These are phyloP conservation scores for Nakazawaea ishiwadae DNA, from an alignment of 805 yeast species.

Conservation along the genomic window DNA sequence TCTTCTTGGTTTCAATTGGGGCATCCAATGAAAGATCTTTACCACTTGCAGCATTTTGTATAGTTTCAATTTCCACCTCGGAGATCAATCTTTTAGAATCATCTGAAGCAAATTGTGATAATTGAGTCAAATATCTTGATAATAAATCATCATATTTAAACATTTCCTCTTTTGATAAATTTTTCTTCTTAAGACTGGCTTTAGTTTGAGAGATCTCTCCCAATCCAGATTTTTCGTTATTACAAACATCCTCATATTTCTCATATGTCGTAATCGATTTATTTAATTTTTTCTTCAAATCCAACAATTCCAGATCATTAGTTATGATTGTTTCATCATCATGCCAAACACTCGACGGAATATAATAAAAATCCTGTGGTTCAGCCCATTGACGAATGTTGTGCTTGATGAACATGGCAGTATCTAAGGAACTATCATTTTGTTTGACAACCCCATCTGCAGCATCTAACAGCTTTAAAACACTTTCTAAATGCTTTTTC, in stretches of 20 bases:
- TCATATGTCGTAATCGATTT: slow-evolving; percentile 32
- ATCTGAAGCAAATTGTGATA: slow-evolving; percentile 62
- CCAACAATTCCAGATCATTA: slow-evolving; percentile 51
- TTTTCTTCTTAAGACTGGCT: slow-evolving; percentile 34
- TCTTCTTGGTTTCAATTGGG: slow-evolving; percentile 49
- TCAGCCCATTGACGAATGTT: slow-evolving; percentile 75
- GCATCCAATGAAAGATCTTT: slow-evolving; percentile 60
- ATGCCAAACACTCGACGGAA: slow-evolving; percentile 94
- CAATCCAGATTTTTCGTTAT: slow-evolving; percentile 44
- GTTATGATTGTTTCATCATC: slow-evolving; percentile 80
- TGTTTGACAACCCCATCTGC: slow-evolving; percentile 56
- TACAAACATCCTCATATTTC: slow-evolving; percentile 35
- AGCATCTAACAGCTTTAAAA: slow-evolving; percentile 37
- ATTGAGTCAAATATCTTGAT: slow-evolving; percentile 41
- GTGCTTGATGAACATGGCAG: slow-evolving; percentile 91
- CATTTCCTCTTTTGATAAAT: slow-evolving; percentile 31
- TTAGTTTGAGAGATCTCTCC: slow-evolving; percentile 31
- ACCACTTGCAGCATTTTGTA: slow-evolving; percentile 79
- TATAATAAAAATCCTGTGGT: slow-evolving; percentile 78
- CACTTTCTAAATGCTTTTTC: slow-evolving; percentile 35
- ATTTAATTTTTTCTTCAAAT: slow-evolving; percentile 48
- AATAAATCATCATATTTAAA: slow-evolving; percentile 47
- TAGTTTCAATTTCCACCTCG: slow-evolving; percentile 88
- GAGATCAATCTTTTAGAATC: slow-evolving; percentile 71
- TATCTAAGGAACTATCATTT: slow-evolving; percentile 71